Evolutionary conservation across 1,284 basidiomycete genomes (phyloP), one percentile per base, ranked within the genome.

Genomic region (Afroboletus lepidellus): DNA sequence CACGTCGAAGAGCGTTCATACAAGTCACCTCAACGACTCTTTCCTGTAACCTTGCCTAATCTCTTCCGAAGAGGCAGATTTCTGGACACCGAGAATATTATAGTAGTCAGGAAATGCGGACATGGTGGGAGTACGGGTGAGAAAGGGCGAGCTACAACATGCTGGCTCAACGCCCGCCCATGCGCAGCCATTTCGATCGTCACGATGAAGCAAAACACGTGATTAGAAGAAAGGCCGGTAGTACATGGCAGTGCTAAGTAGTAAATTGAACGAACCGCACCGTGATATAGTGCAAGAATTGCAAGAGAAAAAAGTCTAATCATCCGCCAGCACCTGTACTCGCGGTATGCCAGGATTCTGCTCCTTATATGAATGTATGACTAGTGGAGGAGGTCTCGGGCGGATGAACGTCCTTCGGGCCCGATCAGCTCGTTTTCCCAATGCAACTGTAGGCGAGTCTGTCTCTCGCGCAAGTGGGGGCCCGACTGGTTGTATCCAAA

Each of bases 11-110:
- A 37, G 20, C 43, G 8, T 7, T 32, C 38, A 30, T 13, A 48
- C 41, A 55, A n/a, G n/a, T 45, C 48, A 77, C 78, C 76, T 87
- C 46, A 92, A 71, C 3, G 89, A 92, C 65, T 92, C 88, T 58
- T 78, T 85, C 73, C 87, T 92, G 75, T 95, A 95, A 1, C 89
- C 92, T 52, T 85, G 81, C 47, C 85, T 79, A 55, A 95, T 78
- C 52, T 94, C 87, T 30, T 92, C 87, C 18, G 78, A 70, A 0
- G 83, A 81, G 2, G 90, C 87, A 53, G 74, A 77, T 57, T 76
- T 77, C 6, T 77, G 58, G 16, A 92, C 63, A 53, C 74, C 73
- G 36, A 92, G 74, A 24, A 91, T 74, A 27, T 74, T 72, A 65
- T 92, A 92, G 65, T 92, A 92, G 66, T 91, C 86, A 15, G 87